phyloP scores from a whole-genome alignment of 768 basidiomycete genomes.

The Hydnomerulius pinastri region DNA sequence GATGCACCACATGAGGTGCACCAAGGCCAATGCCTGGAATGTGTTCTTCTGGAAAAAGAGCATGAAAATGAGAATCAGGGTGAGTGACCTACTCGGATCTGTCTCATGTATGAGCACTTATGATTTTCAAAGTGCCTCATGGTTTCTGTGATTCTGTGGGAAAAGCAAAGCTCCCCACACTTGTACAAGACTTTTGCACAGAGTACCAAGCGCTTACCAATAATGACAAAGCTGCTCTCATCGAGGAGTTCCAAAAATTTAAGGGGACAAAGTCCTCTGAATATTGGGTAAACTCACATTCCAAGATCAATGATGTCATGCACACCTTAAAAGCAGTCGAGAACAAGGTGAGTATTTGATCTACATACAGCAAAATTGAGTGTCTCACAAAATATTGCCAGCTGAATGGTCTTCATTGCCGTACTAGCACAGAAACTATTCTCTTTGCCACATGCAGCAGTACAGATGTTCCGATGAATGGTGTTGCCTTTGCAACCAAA shows the following conservation, averaged over 20 bases:
- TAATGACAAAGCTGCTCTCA: not conserved
- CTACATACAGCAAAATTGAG: not conserved
- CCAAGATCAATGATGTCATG: conserved; percentile 2
- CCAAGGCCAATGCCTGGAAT: conserved; percentile 7
- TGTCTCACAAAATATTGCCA: not conserved
- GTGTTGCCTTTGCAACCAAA: conserved; percentile 1
- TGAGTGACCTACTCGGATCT: not conserved
- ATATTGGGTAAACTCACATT: not conserved
- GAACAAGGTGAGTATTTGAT: not conserved
- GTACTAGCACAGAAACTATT: conserved; percentile 2
- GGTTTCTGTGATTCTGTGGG: too few relatives aligned
- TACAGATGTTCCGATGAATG: conserved; percentile 2
- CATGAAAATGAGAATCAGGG: not conserved
- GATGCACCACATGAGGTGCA: not conserved
- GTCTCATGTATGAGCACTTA: too few relatives aligned
- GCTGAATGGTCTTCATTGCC: not conserved
- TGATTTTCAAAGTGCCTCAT: too few relatives aligned
- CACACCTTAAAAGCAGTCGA: conserved; percentile 4
- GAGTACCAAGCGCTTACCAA: not conserved
- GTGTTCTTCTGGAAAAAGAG: conserved; percentile 11
- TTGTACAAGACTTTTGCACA: too few relatives aligned
- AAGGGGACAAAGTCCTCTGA: not conserved
- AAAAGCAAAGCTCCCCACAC: too few relatives aligned
- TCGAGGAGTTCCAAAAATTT: not conserved
- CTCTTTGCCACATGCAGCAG: conserved; percentile 1